Percentiles rank a stretch among this genome's conserved stretches.
phyloP scores from a whole-genome alignment of 2,329 filamentous ascomycete genomes.

The Nothomitra cinnamomea region DNA sequence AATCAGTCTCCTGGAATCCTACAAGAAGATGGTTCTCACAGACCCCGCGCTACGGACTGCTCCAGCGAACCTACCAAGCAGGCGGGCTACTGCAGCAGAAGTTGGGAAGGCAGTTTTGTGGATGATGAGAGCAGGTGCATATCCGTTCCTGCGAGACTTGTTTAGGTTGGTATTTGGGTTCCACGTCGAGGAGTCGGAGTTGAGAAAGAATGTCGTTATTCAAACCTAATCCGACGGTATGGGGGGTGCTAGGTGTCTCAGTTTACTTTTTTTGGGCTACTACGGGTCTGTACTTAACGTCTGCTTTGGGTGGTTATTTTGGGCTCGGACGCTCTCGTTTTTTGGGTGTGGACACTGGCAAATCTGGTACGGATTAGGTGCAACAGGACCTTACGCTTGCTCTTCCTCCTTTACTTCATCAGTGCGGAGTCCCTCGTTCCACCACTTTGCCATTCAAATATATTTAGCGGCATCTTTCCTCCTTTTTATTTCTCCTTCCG shows the following conservation, averaged over 20 bases:
- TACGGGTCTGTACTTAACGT: no score
- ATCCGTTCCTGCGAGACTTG: constrained; percentile 64
- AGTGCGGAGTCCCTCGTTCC: no score
- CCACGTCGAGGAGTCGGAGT: constrained; percentile 58
- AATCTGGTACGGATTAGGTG: no score
- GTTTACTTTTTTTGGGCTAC: background rate
- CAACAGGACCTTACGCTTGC: no score
- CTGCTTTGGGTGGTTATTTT: no score
- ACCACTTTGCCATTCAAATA: no score
- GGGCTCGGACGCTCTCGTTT: no score
- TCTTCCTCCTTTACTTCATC: no score
- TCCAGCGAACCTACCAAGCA: constrained; percentile 34
- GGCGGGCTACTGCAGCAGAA: constrained; percentile 53
- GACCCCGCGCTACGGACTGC: constrained; percentile 47
- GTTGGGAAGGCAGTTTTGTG: constrained; percentile 63
- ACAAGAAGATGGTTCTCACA: constrained; percentile 60
- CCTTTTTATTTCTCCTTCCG: no score
- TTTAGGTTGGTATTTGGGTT: constrained; percentile 77
- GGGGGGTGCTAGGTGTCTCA: background rate
- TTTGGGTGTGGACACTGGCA: no score
- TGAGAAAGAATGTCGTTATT: constrained; percentile 47
- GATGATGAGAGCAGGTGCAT: constrained; percentile 53
- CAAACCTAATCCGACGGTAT: constrained; percentile 1
- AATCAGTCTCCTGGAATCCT: constrained; percentile 53
- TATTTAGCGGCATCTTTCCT: no score